Evolutionary conservation across 1,284 basidiomycete genomes (phyloP), one percentile per base, ranked within the genome.

Genomic region (Rhodofomes roseus): DNA sequence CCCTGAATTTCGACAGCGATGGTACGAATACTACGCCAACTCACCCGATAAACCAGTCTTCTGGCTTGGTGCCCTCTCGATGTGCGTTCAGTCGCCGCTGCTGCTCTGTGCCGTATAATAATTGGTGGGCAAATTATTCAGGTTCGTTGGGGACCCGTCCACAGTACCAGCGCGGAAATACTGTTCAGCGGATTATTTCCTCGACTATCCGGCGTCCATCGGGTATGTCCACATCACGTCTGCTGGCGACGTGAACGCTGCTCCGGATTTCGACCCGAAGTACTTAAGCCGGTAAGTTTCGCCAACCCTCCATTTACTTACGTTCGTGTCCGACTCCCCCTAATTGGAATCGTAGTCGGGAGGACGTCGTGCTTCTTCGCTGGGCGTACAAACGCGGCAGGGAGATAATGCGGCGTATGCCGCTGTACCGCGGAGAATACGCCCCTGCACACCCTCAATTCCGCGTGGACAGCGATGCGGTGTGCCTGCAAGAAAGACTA

Each of bases 31-130:
- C 63, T 84, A 78, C 55, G 75, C 69, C n/a, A 68, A 74, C 8
- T 71, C 72, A 1, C 80, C 79, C 1, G 83, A 85, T 63, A 85
- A 84, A 63, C 73, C 81, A 0, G 76, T 81, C 14, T 62, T 78
- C 18, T 75, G 73, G 67, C 62, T 80, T 2, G 71, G 72, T 4
- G 48, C 67, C 9, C 54, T 71, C 31, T 54, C 69, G 1, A 55
- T 71, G 75, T 67, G 68, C 58, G 79, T 77, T n/a, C n/a, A 4
- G 44, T 39, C 54, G n/a, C n/a, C 18, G 1, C 27, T 1, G 44
- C 36, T 25, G 4, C 14, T 8, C 4, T 41, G 0, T 37, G 22
- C 41, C 7, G 22, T 23, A 44, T 12, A 4, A 5, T 4, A 44
- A 23, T 44, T 23, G 3, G 22, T 12, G 12, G n/a, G n/a, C n/a